Conservation (phyloP, 495 filamentous ascomycete genomes). For the Sphaerosporella brunnea region DNA sequence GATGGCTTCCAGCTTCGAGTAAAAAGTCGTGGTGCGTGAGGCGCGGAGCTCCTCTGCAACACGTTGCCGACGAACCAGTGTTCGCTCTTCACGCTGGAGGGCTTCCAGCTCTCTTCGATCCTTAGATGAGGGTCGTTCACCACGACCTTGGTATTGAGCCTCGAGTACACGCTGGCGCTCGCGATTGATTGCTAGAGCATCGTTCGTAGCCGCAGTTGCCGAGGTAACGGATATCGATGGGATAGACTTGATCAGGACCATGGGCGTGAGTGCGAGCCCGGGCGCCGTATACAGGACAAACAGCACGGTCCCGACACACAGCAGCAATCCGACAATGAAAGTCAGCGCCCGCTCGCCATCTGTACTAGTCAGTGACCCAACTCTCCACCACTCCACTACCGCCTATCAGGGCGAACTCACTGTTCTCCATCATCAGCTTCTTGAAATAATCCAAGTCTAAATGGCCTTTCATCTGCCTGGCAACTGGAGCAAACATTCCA, state of each 20-base stretch:
- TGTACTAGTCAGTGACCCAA: slow-evolving; percentile 16
- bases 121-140: slow-evolving; percentile 51
- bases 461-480: slow-evolving; percentile 40
- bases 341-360: slow-evolving; percentile 82
- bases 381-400: slow-evolving; percentile 6
- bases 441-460: slow-evolving; percentile 82
- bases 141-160: slow-evolving; percentile 41
- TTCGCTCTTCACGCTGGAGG: slow-evolving; percentile 75
- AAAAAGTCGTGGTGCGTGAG: slow-evolving; percentile 47
- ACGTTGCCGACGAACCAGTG: slow-evolving; percentile 73
- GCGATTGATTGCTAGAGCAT: slow-evolving; percentile 65
- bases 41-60: slow-evolving; percentile 56
- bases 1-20: slow-evolving; percentile 60
- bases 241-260: slow-evolving; percentile 76
- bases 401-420: slow-evolving; percentile 33
- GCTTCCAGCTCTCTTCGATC: slow-evolving; percentile 77
- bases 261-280: slow-evolving; percentile 74
- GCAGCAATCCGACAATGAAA: slow-evolving; percentile 70
- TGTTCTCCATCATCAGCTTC: slow-evolving; percentile 61
- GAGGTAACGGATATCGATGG: slow-evolving; percentile 63
- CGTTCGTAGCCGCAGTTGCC: slow-evolving; percentile 52
- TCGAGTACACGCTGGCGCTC: slow-evolving; percentile 86
- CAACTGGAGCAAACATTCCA: slow-evolving; percentile 79
- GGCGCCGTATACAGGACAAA: slow-evolving; percentile 78
- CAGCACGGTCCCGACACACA: slow-evolving; percentile 64